These are phyloP conservation scores for Aspergillus avenaceus DNA, from an alignment of 495 filamentous ascomycete genomes.

Conservation along the genomic window DNA sequence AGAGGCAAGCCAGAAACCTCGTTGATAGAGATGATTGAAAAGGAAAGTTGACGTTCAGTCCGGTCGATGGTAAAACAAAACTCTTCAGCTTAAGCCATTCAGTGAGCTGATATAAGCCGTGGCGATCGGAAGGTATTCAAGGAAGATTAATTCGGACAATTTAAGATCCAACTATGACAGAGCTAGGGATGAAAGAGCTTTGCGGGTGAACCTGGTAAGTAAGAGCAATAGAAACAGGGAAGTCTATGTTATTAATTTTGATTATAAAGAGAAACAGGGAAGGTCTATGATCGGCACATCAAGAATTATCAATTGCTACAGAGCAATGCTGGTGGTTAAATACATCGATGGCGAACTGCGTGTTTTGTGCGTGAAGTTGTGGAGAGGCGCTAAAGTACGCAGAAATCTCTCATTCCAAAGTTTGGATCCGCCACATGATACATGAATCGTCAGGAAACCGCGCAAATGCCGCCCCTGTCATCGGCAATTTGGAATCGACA, in stretches of 20 bases:
- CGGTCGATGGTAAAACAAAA: no score
- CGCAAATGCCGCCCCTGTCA: not conserved
- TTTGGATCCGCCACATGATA: not conserved
- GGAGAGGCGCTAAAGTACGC: constrained; percentile 25
- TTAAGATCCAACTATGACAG: no score
- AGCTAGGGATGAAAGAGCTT: no score
- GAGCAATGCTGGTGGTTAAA: not conserved
- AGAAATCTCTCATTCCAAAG: constrained; percentile 41
- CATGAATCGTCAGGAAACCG: not conserved
- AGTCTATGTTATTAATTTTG: not conserved
- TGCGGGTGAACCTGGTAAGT: no score
- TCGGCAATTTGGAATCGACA: not conserved
- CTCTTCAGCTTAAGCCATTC: no score
- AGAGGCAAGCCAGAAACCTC: no score
- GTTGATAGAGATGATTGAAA: no score
- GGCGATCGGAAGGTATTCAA: no score
- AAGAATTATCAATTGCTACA: not conserved
- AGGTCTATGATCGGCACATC: no score
- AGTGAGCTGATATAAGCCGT: no score
- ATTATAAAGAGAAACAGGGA: not conserved
- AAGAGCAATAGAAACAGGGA: not conserved
- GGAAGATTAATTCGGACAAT: no score
- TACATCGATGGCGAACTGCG: constrained; percentile 22
- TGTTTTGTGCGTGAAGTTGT: constrained; percentile 32
- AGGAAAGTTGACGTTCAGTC: no score